Evolutionary conservation across 192 early-diverging fungal species (phyloP), one percentile per base, ranked within the genome.

Genomic region (Piromyces sp.): DNA sequence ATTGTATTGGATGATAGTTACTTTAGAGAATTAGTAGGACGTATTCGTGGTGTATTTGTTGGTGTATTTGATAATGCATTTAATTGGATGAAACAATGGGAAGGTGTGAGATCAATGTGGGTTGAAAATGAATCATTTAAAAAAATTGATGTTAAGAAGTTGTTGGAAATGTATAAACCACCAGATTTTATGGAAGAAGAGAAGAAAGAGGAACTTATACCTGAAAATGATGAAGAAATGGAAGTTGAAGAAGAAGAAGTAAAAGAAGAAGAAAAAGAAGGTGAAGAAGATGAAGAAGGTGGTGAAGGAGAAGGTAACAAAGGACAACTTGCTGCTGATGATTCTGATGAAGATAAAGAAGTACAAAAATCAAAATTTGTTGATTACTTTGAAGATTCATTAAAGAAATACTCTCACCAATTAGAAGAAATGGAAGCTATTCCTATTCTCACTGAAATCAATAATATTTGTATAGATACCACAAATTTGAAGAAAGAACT

Each of bases 1-100:
- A 92, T 92, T 42, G 83, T 92, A 38, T 81, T 82, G 16, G 91
- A 92, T 42, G 87, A 88, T 30, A 86, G 81, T 22, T 92, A 90
- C 82, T 92, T 90, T 78, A 82, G 85, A 17, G 91, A 92, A 82
- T 29, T 90, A 2, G 89, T 88, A 80, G 91, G 90, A 30, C 82
- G 91, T 30, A 88, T 92, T 28, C 86, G 91, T 17, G 91, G 90
- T 40, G 82, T 83, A 22, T 58, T 91, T 30, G 87, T 90, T 26
- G 91, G 89, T 0, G 88, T 89, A 78, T 92, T 91, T 82, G 79
- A 84, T 22, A 91, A 91, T 81, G 86, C 88, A 15, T 38, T 84
- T 3, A 51, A 80, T 22, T 92, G 89, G 88, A 86, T 89, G 86
- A 79, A 83, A 26, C 83, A 82, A 6, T 89, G 86, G 85, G 88